Base-by-base conservation (phyloP, 441 rosid species). In the Jatropha multifida region DNA sequence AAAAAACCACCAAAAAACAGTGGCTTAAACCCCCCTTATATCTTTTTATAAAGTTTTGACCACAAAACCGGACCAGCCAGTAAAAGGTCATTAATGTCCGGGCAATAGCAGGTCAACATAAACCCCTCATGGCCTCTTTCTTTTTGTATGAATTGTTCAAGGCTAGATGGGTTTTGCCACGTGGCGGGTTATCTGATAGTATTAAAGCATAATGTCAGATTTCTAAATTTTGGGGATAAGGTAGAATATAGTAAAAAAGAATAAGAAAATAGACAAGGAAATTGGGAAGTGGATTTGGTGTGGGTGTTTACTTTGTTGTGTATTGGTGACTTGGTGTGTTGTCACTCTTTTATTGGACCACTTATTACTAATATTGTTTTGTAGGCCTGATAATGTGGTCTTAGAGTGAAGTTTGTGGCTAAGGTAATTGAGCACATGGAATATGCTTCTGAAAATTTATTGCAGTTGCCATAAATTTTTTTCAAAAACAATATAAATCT, bases 41-140 rank as follows among this genome's bases (percentile, higher is more conserved):
- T 65, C 41, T 54, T 69, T 44, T 74, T 77, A 46, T 68, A 51
- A 72, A 40, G 60, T 79, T 74, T 84, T 80, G 82, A 81, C 91
- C 87, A 84, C 86, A 78, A 76, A 84, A 90, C 95, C 77, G 83
- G 90, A 83, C 49, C 73, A 79, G 76, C 87, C 82, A 72, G 90
- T 82, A 46, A 73, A 64, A 38, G 41, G 17, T 60, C 64, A 69
- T 58, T 37, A 14, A 40, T 37, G 70, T 68, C 78, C 91, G 71
- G 90, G 81, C 67, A 63, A 76, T 78, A 78, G 58, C 75, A 59
- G 78, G 92, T 88, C 62, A 74, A 78, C 79, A 40, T 73, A 81
- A 65, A 71, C 83, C 76, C 58, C 77, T 56, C 54, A 56, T 60
- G 58, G 56, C 54, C 58, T 44, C 71, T 64, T 52, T 52, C 3